These are phyloP conservation scores for Colletotrichum brevisporum DNA, from an alignment of 2,329 filamentous ascomycete species.

Conservation along the genomic window DNA sequence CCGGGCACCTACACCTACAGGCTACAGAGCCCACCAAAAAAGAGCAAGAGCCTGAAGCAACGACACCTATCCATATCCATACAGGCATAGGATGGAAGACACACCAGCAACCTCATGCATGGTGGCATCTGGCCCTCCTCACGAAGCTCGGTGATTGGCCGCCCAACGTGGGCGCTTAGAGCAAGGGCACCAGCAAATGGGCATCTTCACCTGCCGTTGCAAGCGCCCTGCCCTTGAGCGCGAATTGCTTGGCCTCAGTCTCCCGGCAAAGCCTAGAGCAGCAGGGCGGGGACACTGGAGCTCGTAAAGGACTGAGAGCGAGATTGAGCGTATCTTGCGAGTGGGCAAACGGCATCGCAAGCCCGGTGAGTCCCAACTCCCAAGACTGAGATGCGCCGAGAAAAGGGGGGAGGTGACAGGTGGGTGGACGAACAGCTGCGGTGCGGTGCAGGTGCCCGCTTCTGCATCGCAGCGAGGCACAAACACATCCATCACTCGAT, in stretches of 20 bases:
- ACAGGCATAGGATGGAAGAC: conserved; percentile 7
- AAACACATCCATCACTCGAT: conserved; percentile 28
- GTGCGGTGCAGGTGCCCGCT: conserved; percentile 10
- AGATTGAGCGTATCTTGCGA: conserved; percentile 31
- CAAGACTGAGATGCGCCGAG: conserved; percentile 27
- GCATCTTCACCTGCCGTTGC: conserved; percentile 36
- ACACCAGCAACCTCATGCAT: conserved; percentile 17
- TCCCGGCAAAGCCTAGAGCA: conserved; percentile 25
- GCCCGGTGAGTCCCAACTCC: conserved; percentile 36
- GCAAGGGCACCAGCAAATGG: conserved; percentile 31
- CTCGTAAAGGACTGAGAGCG: conserved; percentile 30
- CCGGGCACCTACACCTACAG: too few relatives aligned
- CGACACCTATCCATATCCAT: conserved; percentile 15
- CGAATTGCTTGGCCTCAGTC: conserved; percentile 33
- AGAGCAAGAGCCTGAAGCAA: conserved; percentile 34
- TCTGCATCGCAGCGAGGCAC: conserved; percentile 12
- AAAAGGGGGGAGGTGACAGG: conserved; percentile 2
- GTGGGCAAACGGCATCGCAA: conserved; percentile 24
- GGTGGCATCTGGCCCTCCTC: conserved; percentile 35
- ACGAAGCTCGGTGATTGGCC: conserved; percentile 42
- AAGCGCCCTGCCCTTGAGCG: conserved; percentile 40
- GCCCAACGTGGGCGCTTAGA: conserved; percentile 40
- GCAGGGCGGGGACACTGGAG: conserved; percentile 22
- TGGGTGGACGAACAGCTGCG: neutral
- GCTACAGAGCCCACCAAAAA: neutral